These are phyloP conservation scores for Ophiocordyceps robertsii DNA, from an alignment of 2,329 filamentous ascomycete genomes.

Conservation along the genomic window DNA sequence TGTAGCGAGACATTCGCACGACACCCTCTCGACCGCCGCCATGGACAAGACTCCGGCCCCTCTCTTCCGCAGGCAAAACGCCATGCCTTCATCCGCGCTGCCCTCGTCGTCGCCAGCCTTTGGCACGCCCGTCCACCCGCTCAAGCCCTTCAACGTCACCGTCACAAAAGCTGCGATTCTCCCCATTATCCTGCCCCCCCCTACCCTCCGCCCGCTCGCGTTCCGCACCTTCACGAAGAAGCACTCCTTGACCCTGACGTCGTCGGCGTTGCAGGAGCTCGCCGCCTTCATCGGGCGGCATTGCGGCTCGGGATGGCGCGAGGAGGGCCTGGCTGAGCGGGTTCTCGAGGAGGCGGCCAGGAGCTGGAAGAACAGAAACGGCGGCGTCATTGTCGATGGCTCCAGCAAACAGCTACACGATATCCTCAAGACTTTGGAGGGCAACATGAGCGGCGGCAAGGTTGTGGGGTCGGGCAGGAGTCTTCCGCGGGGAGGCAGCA, in stretches of 20 bases:
- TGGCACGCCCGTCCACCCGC: constrained; percentile 70
- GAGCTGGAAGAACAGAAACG: constrained; percentile 81
- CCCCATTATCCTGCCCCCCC: constrained; percentile 77
- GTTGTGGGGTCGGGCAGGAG: constrained; percentile 39
- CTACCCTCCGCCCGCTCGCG: constrained; percentile 76
- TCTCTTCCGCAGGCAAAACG: constrained; percentile 22
- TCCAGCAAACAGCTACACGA: constrained; percentile 60
- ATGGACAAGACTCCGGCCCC: constrained; percentile 26
- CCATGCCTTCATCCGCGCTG: constrained; percentile 42
- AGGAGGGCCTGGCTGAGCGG: constrained; percentile 84
- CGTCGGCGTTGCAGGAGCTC: constrained; percentile 70
- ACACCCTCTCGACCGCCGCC: not conserved
- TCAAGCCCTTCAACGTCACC: constrained; percentile 47
- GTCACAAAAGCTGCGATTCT: constrained; percentile 53
- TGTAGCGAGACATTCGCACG: not conserved
- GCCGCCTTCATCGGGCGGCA: constrained; percentile 85
- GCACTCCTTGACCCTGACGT: constrained; percentile 84
- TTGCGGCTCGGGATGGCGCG: constrained; percentile 92
- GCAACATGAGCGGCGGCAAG: constrained; percentile 78
- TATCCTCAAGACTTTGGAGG: constrained; percentile 73
- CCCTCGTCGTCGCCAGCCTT: constrained; percentile 87
- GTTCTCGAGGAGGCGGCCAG: constrained; percentile 86
- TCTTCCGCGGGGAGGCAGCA: constrained; percentile 44
- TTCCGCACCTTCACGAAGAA: constrained; percentile 97
- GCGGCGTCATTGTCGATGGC: constrained; percentile 84